Percentiles rank a stretch among this genome's conserved stretches.
Conservation (phyloP, 2,329 filamentous ascomycete species). For the Emmonsiellopsis sp. region DNA sequence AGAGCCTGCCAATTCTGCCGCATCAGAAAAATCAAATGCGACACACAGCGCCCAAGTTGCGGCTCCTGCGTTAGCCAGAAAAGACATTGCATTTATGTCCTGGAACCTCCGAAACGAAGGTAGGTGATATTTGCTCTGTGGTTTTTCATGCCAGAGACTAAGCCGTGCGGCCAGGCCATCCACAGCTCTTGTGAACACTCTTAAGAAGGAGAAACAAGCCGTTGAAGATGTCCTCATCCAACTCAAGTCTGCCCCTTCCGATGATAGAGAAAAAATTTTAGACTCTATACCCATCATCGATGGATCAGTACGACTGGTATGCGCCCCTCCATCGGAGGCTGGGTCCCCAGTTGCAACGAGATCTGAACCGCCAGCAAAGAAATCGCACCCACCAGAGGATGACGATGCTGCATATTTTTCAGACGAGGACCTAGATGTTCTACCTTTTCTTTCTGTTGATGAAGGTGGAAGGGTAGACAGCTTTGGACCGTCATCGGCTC, state of each 20-base stretch:
- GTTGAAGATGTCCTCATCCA: slow-evolving; percentile 10
- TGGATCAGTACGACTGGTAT: slow-evolving; percentile 7
- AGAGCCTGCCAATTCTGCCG: slow-evolving; percentile 28
- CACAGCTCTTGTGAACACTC: slow-evolving; percentile 12
- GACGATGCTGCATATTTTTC: slow-evolving; percentile 10
- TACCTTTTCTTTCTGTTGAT: slow-evolving; percentile 12
- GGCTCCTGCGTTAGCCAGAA: slow-evolving; percentile 21
- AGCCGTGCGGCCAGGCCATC: slow-evolving; percentile 8
- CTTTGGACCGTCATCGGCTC: slow-evolving; percentile 11
- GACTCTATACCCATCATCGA: slow-evolving; percentile 10
- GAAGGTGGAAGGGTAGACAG: slow-evolving; percentile 11
- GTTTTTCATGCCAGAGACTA: background rate
- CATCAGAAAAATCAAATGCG: slow-evolving; percentile 26
- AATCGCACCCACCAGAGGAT: slow-evolving; percentile 9
- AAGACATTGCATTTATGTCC: slow-evolving; percentile 13
- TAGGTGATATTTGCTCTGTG: background rate
- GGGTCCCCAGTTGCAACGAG: slow-evolving; percentile 1
- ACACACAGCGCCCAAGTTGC: slow-evolving; percentile 25
- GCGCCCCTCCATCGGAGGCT: slow-evolving; percentile 1
- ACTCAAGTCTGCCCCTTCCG: slow-evolving; percentile 9
- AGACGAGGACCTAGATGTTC: slow-evolving; percentile 12
- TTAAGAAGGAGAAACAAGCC: slow-evolving; percentile 11
- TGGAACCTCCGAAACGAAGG: slow-evolving; percentile 14
- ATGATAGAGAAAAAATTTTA: slow-evolving; percentile 9
- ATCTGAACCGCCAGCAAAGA: background rate